Evolutionary conservation across 1,284 basidiomycete genomes (phyloP).

Genomic region (Tetrapyrgos nigripes): DNA sequence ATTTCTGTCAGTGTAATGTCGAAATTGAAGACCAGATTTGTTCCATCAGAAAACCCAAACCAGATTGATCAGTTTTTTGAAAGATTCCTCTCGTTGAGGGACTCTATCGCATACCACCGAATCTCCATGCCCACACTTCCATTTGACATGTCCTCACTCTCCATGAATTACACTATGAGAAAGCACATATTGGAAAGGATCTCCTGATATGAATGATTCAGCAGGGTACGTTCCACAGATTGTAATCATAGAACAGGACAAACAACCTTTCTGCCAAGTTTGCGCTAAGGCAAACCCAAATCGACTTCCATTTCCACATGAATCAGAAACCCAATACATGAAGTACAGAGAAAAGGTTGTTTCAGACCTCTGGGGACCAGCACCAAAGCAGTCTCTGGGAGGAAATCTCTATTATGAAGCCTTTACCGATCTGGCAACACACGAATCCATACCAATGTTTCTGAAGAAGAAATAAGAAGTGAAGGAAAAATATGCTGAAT

Average conservation of each 20-base stretch:
- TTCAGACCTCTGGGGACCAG: slow-evolving; percentile 39
- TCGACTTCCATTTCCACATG: no score
- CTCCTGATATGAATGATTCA: no score
- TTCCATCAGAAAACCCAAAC: no score
- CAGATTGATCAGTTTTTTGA: slow-evolving; percentile 26
- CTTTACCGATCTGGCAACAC: slow-evolving; percentile 31
- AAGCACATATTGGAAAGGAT: slow-evolving; percentile 48
- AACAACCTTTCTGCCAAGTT: slow-evolving; percentile 34
- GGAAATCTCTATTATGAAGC: slow-evolving; percentile 32
- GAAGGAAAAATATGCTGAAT: no score
- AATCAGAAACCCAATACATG: no score
- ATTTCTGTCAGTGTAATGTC: slow-evolving; percentile 34
- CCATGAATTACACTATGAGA: slow-evolving; percentile 33
- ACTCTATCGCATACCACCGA: slow-evolving; percentile 36
- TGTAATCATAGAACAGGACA: slow-evolving; percentile 27
- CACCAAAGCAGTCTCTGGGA: slow-evolving; percentile 24
- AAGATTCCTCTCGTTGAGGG: slow-evolving; percentile 29
- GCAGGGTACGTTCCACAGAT: slow-evolving; percentile 36
- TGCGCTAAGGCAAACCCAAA: slow-evolving; percentile 44
- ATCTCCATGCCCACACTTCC: no score
- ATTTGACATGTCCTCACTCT: no score
- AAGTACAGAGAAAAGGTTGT: slow-evolving; percentile 34
- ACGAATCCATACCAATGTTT: slow-evolving; percentile 20
- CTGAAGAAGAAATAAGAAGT: no score
- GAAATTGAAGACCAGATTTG: no score